A percentile compares a stretch with the other conserved stretches of the same genome.
phyloP scores from a whole-genome alignment of 2,329 filamentous ascomycete genomes.

The Fusarium equiseti region DNA sequence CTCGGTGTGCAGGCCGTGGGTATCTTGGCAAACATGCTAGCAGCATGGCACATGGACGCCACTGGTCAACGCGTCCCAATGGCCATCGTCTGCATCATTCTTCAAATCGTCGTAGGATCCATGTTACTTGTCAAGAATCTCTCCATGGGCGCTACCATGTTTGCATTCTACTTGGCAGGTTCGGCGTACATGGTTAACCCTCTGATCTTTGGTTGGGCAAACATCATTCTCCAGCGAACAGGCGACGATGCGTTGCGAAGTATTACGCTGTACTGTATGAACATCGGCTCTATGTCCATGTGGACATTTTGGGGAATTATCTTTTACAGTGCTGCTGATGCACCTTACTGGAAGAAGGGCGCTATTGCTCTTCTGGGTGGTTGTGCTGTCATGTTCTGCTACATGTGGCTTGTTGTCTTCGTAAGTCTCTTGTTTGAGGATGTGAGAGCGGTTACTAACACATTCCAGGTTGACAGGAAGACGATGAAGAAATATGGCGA shows the following conservation, averaged over 20 bases:
- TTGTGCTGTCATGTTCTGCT: constrained; percentile 32
- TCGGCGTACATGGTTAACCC: constrained; percentile 46
- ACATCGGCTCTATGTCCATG: constrained; percentile 53
- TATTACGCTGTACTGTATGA: constrained; percentile 57
- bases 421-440: neutral
- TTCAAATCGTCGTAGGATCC: constrained; percentile 35
- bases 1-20: constrained; percentile 45
- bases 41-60: constrained; percentile 41
- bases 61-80: constrained; percentile 33
- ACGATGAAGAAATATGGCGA: neutral
- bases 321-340: constrained; percentile 57
- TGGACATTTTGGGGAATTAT: constrained; percentile 61
- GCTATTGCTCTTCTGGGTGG: constrained; percentile 43
- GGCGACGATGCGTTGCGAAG: constrained; percentile 56
- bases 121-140: constrained; percentile 42
- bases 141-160: constrained; percentile 35
- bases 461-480: neutral
- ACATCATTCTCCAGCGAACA: constrained; percentile 37
- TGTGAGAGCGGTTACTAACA: neutral
- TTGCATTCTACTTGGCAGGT: constrained; percentile 43
- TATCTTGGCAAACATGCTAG: constrained; percentile 42
- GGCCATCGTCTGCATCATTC: constrained; percentile 19
- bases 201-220: constrained; percentile 46
- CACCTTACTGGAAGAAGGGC: constrained; percentile 55
- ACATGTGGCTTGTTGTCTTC: constrained; percentile 35